These are phyloP conservation scores for Phytophthora pini DNA, from an alignment of 352 stramenopile genomes.

Conservation along the genomic window DNA sequence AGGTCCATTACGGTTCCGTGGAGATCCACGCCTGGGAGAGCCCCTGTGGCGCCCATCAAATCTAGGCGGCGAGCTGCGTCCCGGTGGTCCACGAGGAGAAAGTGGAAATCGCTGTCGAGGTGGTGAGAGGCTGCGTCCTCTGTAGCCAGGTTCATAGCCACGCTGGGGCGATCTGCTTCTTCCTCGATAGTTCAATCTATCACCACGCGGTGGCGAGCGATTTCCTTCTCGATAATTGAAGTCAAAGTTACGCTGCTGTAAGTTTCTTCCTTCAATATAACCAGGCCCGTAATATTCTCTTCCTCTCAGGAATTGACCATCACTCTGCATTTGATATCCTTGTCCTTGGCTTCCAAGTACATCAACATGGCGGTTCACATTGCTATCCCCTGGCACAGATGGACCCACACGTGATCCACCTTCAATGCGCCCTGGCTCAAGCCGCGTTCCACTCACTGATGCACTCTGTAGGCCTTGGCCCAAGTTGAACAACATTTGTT, in stretches of 20 bases:
- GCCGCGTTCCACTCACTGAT: not conserved
- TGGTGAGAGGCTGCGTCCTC: not conserved
- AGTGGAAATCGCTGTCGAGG: not conserved
- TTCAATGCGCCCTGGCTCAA: not conserved
- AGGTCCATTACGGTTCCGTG: not conserved
- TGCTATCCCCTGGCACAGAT: not conserved
- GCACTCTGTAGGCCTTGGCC: slow-evolving; percentile 7
- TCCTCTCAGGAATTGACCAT: too few species aligned
- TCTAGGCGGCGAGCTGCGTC: not conserved
- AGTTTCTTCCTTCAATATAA: too few species aligned
- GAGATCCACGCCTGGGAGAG: not conserved
- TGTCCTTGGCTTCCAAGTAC: not conserved
- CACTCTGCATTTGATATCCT: too few species aligned
- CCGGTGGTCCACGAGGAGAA: not conserved
- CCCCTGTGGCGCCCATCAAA: too few species aligned
- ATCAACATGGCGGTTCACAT: not conserved
- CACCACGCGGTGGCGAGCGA: not conserved
- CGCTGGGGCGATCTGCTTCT: not conserved
- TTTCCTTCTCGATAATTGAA: not conserved
- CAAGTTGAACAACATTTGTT: slow-evolving; percentile 1
- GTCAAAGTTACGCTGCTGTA: too few species aligned
- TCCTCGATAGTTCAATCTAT: not conserved
- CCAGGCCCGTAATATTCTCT: too few species aligned
- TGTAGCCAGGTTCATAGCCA: not conserved
- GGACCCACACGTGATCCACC: slow-evolving; percentile 7